A percentile compares a stretch with the other conserved stretches of the same genome.
Evolutionary conservation across 805 yeast species (phyloP).

Genomic region (Candida dendrica): DNA sequence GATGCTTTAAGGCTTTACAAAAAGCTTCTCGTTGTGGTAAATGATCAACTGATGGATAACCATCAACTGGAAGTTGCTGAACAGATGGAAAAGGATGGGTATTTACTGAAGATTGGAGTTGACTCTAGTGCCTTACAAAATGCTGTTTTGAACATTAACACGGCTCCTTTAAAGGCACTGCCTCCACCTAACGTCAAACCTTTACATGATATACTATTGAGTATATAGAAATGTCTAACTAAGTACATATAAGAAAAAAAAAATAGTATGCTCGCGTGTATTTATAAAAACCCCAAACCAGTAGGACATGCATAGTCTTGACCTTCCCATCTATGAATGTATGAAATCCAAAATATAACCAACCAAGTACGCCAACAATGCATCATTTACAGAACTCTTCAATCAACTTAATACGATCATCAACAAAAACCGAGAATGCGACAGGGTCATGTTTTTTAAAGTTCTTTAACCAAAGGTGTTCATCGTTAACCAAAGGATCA

Average conservation of each 20-base stretch:
- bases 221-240: background rate
- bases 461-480: background rate
- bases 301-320: too few species aligned
- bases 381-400: slow-evolving; percentile 4
- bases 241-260: too few species aligned
- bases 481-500: background rate
- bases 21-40: slow-evolving; percentile 63
- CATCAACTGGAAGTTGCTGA: slow-evolving; percentile 76
- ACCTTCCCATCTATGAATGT: too few species aligned
- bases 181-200: slow-evolving; percentile 16
- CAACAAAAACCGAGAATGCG: slow-evolving; percentile 5
- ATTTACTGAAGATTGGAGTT: slow-evolving; percentile 19
- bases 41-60: slow-evolving; percentile 71
- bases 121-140: slow-evolving; percentile 9
- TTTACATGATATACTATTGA: slow-evolving; percentile 14
- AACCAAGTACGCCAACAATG: background rate
- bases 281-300: too few species aligned
- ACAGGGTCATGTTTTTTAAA: background rate
- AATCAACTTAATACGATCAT: slow-evolving; percentile 13
- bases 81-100: slow-evolving; percentile 34
- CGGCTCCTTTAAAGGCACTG: slow-evolving; percentile 10
- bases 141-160: slow-evolving; percentile 9
- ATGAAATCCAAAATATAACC: background rate
- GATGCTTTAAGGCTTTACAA: slow-evolving; percentile 58
- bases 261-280: too few species aligned